These are phyloP conservation scores for Phialophora chinensis DNA, from an alignment of 2,329 filamentous ascomycete species.

Conservation along the genomic window DNA sequence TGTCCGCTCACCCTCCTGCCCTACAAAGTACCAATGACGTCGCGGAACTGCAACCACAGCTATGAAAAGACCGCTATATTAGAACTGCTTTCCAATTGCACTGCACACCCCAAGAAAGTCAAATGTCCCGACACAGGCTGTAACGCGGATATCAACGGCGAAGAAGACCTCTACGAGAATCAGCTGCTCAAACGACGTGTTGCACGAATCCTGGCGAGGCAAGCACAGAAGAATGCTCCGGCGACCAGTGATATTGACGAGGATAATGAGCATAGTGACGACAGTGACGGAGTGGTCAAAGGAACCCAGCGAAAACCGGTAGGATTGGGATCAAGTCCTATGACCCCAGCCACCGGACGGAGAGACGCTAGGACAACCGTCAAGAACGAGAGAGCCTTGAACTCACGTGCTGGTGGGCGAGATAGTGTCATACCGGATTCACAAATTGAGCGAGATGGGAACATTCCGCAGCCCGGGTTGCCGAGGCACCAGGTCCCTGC, in stretches of 20 bases:
- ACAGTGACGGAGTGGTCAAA: constrained; percentile 31
- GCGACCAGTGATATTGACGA: constrained; percentile 29
- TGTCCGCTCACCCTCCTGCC: constrained; percentile 56
- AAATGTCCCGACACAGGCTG: constrained; percentile 51
- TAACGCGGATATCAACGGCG: constrained; percentile 44
- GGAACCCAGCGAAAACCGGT: constrained; percentile 34
- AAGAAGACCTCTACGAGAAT: constrained; percentile 49
- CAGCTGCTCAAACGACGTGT: constrained; percentile 40
- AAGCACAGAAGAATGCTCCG: not conserved
- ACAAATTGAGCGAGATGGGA: not conserved
- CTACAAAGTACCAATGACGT: constrained; percentile 55
- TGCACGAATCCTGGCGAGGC: constrained; percentile 26
- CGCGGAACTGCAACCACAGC: constrained; percentile 56
- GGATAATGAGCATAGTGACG: constrained; percentile 32
- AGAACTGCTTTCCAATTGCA: constrained; percentile 49
- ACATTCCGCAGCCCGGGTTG: not conserved
- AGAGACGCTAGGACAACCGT: not conserved
- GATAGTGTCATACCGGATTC: constrained; percentile 2
- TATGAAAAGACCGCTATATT: constrained; percentile 56
- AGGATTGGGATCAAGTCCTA: constrained; percentile 29
- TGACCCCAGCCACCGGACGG: not conserved
- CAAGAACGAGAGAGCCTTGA: constrained; percentile 2
- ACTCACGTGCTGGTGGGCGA: constrained; percentile 1
- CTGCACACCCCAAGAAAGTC: constrained; percentile 34
- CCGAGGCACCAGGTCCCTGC: not conserved